Conservation (phyloP, 2,329 filamentous ascomycete species). For the Pseudogymnoascus sp. region DNA sequence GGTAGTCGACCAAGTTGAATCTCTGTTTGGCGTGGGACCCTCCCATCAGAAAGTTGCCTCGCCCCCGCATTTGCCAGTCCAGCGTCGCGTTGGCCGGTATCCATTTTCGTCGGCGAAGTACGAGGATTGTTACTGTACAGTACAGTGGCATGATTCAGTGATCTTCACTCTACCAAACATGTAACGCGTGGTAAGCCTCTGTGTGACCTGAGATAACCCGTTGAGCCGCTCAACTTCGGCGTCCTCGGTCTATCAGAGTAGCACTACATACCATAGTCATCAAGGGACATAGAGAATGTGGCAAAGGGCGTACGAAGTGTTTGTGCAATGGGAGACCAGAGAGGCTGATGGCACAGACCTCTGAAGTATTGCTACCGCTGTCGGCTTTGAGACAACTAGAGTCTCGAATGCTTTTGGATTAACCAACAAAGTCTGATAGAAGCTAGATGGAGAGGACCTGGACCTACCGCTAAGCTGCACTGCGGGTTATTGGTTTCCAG, state of each 20-base stretch:
- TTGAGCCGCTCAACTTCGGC: not conserved
- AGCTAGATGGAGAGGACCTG: not conserved
- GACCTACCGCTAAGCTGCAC: not conserved
- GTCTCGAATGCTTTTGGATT: not conserved
- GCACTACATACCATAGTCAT: not conserved
- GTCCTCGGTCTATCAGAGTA: not conserved
- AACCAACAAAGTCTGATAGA: not conserved
- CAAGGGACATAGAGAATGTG: not conserved
- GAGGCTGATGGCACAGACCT: not conserved
- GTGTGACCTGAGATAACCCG: not conserved
- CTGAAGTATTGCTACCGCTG: not conserved
- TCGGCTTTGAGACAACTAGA: not conserved
- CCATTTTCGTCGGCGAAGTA: not conserved
- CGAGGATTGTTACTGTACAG: not conserved
- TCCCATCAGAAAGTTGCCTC: not conserved
- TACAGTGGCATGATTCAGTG: not conserved
- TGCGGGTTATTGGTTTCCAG: not conserved
- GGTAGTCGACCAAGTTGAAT: not conserved
- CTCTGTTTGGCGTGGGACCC: not conserved
- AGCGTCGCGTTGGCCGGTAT: not conserved
- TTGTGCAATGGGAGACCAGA: not conserved
- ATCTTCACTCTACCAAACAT: not conserved
- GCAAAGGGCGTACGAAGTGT: not conserved
- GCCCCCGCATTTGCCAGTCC: not conserved
- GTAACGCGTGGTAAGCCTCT: not conserved